Base-by-base conservation (phyloP, 176 grass and related monocot species). In the Oryza officinalis region DNA sequence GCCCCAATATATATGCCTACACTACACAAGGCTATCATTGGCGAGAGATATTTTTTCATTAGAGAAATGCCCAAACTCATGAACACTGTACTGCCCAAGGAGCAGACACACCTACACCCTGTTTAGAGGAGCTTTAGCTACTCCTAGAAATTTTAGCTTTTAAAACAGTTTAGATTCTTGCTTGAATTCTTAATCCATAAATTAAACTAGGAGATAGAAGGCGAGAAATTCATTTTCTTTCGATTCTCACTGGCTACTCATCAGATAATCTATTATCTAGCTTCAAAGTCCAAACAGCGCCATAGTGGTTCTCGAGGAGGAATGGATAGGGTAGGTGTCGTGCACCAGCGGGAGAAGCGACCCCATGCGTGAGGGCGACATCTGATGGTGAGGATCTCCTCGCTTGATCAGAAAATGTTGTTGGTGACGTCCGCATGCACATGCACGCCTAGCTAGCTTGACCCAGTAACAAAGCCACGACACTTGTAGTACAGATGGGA, bases 331-430 rank as follows among this genome's bases (percentile, higher is more conserved):
- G 67, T 28, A 61, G 40, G 88, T 69, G 83, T 74, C 79, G 79
- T 70, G 59, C 84, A 15, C 28, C 84, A 4, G 43, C 15, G 65
- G 38, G 52, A 61, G 4, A 64, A 12, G 23, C n/a, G 59, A 26
- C 35, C 83, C 64, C 73, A 76, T 28, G 77, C 41, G 17, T 25
- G 83, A 89, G 63, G 33, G 77, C 50, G 77, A 89, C 85, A 38
- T 32, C 68, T 73, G 67, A 79, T 27, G 14, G 0, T 0, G 6
- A 65, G 7, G 41, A 31, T 76, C 37, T 27, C 35, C 37, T 27
- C 27, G 35, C 45, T 50, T 49, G 50, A 32, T 18, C 45, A 15
- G 74, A 75, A 83, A 47, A 57, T 57, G 52, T 57, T 87, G 84
- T 76, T 76, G 35, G 54, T 44, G 87, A 76, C 79, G 79, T 28